Percentiles rank a stretch among this genome's conserved stretches.
Evolutionary conservation across 345 rosid species (phyloP).

Genomic region (Erucastrum elatum): DNA sequence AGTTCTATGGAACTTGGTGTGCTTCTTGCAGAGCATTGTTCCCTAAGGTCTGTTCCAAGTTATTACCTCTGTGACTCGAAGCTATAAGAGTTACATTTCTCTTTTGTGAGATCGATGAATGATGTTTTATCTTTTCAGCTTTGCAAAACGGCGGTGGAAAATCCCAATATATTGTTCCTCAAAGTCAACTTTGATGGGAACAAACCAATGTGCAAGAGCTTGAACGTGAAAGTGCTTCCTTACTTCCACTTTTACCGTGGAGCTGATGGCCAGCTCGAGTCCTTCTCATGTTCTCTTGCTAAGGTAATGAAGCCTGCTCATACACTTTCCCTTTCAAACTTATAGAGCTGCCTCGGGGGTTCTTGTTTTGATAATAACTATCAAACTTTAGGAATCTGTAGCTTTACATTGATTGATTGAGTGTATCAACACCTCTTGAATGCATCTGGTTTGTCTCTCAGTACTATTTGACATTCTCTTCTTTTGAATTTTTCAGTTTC

Average conservation of each 20-base stretch:
- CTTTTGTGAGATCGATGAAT: neutral
- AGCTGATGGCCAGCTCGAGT: conserved; percentile 77
- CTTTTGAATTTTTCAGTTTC: conserved; percentile 58
- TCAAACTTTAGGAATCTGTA: neutral
- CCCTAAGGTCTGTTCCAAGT: conserved; percentile 55
- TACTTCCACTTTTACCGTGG: conserved; percentile 90
- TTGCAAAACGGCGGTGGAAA: conserved; percentile 73
- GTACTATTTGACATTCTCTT: conserved; percentile 1
- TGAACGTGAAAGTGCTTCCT: conserved; percentile 88
- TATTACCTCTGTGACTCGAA: neutral
- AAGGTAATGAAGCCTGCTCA: conserved; percentile 50
- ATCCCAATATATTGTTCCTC: conserved; percentile 69
- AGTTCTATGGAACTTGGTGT: conserved; percentile 97
- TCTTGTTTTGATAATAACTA: neutral
- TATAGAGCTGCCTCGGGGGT: neutral
- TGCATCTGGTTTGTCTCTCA: conserved; percentile 5
- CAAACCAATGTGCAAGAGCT: conserved; percentile 85
- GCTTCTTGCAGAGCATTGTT: conserved; percentile 89
- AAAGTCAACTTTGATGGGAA: conserved; percentile 91
- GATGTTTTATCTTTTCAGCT: conserved; percentile 48
- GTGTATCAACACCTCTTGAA: neutral
- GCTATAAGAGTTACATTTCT: neutral
- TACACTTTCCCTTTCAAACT: neutral
- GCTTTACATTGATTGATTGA: neutral
- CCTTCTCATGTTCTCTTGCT: conserved; percentile 88